Conservation (phyloP, 164 flowering plant genomes). For the Macadamia tetraphylla region DNA sequence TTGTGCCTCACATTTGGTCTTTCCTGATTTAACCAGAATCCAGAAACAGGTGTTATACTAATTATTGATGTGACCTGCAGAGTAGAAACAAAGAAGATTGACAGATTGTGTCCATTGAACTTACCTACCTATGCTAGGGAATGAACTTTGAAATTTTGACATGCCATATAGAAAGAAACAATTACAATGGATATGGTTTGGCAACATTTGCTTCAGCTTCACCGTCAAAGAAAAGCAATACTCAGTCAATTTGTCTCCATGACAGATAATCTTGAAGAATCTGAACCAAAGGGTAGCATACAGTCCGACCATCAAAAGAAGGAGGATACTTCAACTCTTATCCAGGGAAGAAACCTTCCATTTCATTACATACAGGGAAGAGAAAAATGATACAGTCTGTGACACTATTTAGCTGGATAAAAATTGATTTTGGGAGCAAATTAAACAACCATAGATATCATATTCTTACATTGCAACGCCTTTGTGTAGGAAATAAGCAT, state of each 20-base stretch:
- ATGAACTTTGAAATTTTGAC: neutral
- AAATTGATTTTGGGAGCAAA: neutral
- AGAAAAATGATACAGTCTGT: slow-evolving; percentile 53
- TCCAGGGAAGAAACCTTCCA: slow-evolving; percentile 62
- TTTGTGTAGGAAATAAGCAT: neutral
- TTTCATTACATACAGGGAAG: slow-evolving; percentile 52
- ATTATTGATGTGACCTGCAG: slow-evolving; percentile 83
- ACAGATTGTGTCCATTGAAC: neutral
- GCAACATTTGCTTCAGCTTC: neutral
- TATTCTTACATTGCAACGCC: too few relatives aligned
- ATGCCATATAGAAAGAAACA: slow-evolving; percentile 1
- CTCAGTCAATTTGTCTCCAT: slow-evolving; percentile 96
- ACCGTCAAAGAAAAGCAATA: slow-evolving; percentile 6
- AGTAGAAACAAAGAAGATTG: neutral
- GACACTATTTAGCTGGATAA: slow-evolving; percentile 68
- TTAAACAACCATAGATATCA: neutral
- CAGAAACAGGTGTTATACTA: slow-evolving; percentile 92
- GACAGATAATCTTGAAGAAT: slow-evolving; percentile 67
- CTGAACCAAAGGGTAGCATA: slow-evolving; percentile 64
- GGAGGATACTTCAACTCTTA: slow-evolving; percentile 62
- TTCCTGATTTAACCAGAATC: slow-evolving; percentile 82
- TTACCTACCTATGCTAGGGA: neutral
- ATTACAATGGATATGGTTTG: neutral
- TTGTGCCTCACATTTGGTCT: slow-evolving; percentile 71
- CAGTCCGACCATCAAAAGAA: slow-evolving; percentile 77